Evolutionary conservation across 2,329 filamentous ascomycete genomes (phyloP).

Genomic region (Fusarium lyarnte): DNA sequence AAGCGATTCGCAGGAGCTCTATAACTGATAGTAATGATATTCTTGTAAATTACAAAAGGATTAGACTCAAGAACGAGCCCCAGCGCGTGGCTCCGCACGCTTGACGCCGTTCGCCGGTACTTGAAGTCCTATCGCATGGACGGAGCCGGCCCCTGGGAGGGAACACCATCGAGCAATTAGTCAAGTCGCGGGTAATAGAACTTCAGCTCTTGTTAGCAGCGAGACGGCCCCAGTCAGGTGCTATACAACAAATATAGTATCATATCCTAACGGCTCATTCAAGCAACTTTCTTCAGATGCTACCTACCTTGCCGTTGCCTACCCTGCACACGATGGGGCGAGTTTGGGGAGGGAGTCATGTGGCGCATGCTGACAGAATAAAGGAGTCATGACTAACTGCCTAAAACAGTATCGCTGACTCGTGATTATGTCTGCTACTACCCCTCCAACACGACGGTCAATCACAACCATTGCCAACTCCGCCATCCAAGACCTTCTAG

Average conservation of each 20-base stretch:
- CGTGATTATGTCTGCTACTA: constrained; percentile 18
- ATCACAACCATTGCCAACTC: constrained; percentile 21
- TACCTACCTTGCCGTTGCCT: not conserved
- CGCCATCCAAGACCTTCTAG: constrained; percentile 42
- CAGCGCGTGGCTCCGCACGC: constrained; percentile 17
- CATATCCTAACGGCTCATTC: not conserved
- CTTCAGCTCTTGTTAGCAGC: not conserved
- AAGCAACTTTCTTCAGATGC: not conserved
- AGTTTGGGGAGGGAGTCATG: not conserved
- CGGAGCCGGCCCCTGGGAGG: constrained; percentile 8
- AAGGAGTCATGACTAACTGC: not conserved
- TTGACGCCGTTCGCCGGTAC: constrained; percentile 21
- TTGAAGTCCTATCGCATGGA: not conserved
- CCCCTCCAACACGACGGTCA: constrained; percentile 31
- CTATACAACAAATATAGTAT: not conserved
- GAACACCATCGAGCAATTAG: not conserved
- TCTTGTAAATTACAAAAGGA: not conserved
- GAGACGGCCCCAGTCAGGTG: not conserved
- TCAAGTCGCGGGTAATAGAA: not conserved
- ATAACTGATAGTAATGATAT: not conserved
- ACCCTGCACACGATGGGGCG: constrained; percentile 1
- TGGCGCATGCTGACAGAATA: constrained; percentile 23
- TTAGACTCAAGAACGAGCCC: not conserved
- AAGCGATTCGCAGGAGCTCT: not conserved
- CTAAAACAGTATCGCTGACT: not conserved